Conservation (phyloP, 495 filamentous ascomycete genomes). For the Daldinia decipiens region DNA sequence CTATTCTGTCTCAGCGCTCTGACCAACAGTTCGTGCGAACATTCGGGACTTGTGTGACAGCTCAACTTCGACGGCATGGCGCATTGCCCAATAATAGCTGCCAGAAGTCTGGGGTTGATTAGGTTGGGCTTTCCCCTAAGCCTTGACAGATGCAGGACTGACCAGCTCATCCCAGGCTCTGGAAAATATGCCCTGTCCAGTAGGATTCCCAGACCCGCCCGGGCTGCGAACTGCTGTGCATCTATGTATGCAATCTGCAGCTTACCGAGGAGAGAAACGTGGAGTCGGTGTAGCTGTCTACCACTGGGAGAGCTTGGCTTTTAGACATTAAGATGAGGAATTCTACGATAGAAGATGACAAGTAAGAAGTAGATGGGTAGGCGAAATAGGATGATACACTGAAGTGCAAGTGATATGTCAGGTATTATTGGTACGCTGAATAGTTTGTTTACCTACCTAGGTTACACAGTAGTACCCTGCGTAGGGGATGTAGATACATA, state of each 20-base stretch:
- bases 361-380: constrained; percentile 4
- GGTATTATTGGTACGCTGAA: background rate
- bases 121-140: constrained; percentile 1
- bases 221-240: constrained; percentile 46
- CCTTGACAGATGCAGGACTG: constrained; percentile 4
- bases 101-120: constrained; percentile 17
- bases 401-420: constrained; percentile 5
- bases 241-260: constrained; percentile 31
- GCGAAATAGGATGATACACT: background rate
- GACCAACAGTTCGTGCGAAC: constrained; percentile 56
- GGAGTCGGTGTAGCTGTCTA: constrained; percentile 34
- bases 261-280: constrained; percentile 38
- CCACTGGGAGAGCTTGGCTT: constrained; percentile 6
- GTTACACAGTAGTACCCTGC: too few relatives aligned
- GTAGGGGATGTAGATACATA: too few relatives aligned
- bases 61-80: constrained; percentile 35
- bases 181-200: constrained; percentile 5
- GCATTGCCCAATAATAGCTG: constrained; percentile 20
- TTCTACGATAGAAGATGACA: constrained; percentile 6
- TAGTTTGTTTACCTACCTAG: background rate
- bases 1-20: constrained; percentile 50
- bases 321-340: constrained; percentile 7
- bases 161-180: constrained; percentile 9
- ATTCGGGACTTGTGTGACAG: constrained; percentile 49
- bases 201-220: constrained; percentile 10